Base-by-base conservation (phyloP, 192 early-diverging fungal genomes). In the Rhizoclosmatium sp. region DNA sequence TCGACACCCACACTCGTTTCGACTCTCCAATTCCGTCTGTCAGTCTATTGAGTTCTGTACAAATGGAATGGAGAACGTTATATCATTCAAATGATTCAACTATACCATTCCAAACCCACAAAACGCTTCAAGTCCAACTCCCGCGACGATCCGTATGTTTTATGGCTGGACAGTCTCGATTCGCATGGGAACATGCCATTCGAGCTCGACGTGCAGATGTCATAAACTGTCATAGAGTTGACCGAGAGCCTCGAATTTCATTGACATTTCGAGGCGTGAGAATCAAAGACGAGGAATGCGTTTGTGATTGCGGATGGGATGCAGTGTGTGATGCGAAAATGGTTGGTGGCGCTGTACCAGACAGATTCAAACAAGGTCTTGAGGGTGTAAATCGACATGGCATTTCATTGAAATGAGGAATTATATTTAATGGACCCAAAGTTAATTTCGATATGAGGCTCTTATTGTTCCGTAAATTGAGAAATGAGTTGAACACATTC, bases 131-230 rank as follows among this genome's bases (percentile, higher is more conserved):
- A 3, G 39, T 85, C 58, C 78, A 82, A 48, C 79, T 88, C 44
- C 68, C 78, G 70, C 82, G 79, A 4, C 79, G 87, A 23, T 78
- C 72, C 42, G 76, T 88, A 41, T 56, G 79, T 54, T 54, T 86
- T 39, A 82, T 88, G 82, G 58, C 78, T 2, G 85, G 83, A 3
- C 80, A 81, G 60, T 74, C 82, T 0, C 60, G 85, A 31, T 85
- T 81, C 51, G 87, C 80, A n/a, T 88, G 87, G 87, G 85, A 88
- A 58, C 87, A 88, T 58, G 79, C 76, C 39, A 88, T 88, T 59
- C 79, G 85, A 3, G 64, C 73, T 14, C 78, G 87, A 46, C 65
- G 78, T 1, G 79, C 84, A 4, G 87, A 88, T 59, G 80, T 85
- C 2, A n/a, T 83, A 47, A 70, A 60, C 41, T 58, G 61, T 16